Percentiles rank a stretch among this genome's conserved stretches.
Evolutionary conservation across 257 asterid species (phyloP).

Genomic region (Solanum corneliomulleri): DNA sequence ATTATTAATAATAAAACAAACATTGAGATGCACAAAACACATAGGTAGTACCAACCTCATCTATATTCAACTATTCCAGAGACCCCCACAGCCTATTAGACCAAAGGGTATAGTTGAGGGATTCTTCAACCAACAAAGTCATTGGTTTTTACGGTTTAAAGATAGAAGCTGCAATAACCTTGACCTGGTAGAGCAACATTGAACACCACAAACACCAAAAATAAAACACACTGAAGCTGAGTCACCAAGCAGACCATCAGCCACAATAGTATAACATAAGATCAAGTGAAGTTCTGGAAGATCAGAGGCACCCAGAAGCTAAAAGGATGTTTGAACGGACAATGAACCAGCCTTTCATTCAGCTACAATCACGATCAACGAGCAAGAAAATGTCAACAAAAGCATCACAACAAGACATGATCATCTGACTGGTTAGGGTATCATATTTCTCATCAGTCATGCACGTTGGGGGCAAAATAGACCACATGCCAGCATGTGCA

Average conservation of each 20-base stretch:
- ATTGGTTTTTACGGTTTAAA: background rate
- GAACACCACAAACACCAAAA: background rate
- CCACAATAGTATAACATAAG: background rate
- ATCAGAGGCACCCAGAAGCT: background rate
- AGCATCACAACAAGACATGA: background rate
- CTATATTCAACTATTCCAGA: background rate
- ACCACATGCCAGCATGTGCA: background rate
- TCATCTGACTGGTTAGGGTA: background rate
- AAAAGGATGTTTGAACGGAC: background rate
- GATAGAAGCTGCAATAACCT: background rate
- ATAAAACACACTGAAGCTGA: background rate
- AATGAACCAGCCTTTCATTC: background rate
- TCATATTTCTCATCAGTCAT: background rate
- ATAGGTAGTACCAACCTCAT: background rate
- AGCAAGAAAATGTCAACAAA: background rate
- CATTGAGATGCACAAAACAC: background rate
- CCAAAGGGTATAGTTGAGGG: background rate
- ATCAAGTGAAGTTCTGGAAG: background rate
- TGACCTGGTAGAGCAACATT: background rate
- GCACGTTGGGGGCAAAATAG: background rate
- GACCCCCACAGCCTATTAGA: background rate
- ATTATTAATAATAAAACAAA: background rate
- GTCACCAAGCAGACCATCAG: too few species aligned
- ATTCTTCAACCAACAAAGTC: background rate
- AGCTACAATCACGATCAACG: background rate